Conservation (phyloP, 164 flowering plant genomes). For the Taxillus chinensis region DNA sequence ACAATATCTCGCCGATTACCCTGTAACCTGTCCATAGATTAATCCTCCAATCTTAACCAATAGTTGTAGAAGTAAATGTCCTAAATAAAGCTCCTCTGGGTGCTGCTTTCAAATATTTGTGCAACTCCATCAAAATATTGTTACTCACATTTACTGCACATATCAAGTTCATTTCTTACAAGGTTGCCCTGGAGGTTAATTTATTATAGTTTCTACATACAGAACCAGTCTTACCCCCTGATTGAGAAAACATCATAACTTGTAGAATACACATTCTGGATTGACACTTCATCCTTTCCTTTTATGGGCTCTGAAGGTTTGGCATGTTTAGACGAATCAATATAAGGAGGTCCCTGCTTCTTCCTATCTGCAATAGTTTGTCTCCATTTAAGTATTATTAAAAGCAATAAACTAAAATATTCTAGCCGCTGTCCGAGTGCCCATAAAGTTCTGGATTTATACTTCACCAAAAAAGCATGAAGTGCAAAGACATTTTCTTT, state of each 20-base stretch:
- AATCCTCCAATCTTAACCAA: constrained; percentile 40
- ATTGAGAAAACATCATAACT: constrained; percentile 18
- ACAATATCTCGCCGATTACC: constrained; percentile 74
- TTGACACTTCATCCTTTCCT: constrained; percentile 21
- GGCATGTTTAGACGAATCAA: constrained; percentile 16
- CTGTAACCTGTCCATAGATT: constrained; percentile 82
- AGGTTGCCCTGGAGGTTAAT: no score
- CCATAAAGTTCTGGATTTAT: background rate
- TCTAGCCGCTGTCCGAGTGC: constrained; percentile 4
- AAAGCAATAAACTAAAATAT: constrained; percentile 6
- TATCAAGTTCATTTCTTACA: no score
- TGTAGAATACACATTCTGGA: constrained; percentile 16
- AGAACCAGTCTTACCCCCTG: constrained; percentile 51
- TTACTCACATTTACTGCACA: no score
- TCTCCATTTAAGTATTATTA: constrained; percentile 26
- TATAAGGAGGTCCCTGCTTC: constrained; percentile 33
- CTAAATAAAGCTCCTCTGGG: background rate
- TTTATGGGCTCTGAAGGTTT: constrained; percentile 20
- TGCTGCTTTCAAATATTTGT: background rate
- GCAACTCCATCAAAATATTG: background rate
- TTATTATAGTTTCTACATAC: background rate
- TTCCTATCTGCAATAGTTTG: constrained; percentile 62
- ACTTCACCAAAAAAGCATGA: no score
- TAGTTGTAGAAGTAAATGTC: background rate
- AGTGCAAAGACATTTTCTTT: background rate